These are phyloP conservation scores for Boechera retrofracta DNA, from an alignment of 345 rosid species.

Conservation along the genomic window DNA sequence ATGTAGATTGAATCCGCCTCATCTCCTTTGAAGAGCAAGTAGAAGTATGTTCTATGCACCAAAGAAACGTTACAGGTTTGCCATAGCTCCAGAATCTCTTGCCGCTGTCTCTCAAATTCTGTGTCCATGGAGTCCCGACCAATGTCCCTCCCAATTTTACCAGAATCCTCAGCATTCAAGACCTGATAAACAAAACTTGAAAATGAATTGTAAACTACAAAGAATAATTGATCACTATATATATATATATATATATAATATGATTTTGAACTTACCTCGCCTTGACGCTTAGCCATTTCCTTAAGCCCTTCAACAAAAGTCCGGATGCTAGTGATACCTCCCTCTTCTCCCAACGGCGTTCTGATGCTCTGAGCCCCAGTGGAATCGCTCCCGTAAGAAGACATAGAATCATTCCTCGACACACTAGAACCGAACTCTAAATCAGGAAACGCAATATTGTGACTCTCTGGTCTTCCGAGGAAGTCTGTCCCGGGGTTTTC, in stretches of 20 bases:
- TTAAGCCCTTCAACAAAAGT: constrained; percentile 85
- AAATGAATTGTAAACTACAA: not conserved
- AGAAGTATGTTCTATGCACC: constrained; percentile 92
- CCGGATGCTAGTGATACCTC: constrained; percentile 75
- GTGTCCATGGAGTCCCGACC: constrained; percentile 62
- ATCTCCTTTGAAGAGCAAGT: constrained; percentile 91
- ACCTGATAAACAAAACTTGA: constrained; percentile 27
- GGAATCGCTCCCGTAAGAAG: constrained; percentile 75
- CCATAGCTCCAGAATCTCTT: constrained; percentile 85
- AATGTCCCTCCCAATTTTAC: constrained; percentile 53
- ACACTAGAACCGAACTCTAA: constrained; percentile 53
- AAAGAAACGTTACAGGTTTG: constrained; percentile 78
- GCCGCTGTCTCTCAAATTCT: constrained; percentile 71
- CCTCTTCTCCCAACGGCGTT: constrained; percentile 44
- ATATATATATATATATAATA: not conserved
- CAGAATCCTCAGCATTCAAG: constrained; percentile 6
- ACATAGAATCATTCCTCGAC: constrained; percentile 76
- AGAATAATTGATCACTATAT: constrained; percentile 8
- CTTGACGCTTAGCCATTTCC: constrained; percentile 65
- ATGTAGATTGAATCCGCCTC: constrained; percentile 82
- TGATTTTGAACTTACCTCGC: constrained; percentile 32
- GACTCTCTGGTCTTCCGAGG: constrained; percentile 72
- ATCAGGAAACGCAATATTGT: constrained; percentile 49
- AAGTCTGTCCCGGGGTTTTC: constrained; percentile 52
- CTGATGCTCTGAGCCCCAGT: constrained; percentile 38